These are phyloP conservation scores for Excoecaria cochinchinensis DNA, from an alignment of 345 rosid genomes.

Conservation along the genomic window DNA sequence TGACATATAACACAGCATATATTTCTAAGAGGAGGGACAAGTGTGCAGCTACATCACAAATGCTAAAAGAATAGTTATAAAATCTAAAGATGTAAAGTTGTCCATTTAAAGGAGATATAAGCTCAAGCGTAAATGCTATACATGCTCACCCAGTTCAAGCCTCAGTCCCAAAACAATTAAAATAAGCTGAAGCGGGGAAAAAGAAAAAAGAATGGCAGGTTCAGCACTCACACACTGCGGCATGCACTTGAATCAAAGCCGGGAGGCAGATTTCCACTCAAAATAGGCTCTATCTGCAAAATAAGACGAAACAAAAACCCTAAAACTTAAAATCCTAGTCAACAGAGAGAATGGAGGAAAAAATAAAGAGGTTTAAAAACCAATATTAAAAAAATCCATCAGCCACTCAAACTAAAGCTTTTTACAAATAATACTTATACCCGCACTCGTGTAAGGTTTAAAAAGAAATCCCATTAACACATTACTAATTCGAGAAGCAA, in stretches of 20 bases:
- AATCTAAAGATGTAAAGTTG: neutral
- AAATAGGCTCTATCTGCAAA: constrained; percentile 39
- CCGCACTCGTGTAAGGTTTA: neutral
- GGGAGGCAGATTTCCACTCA: constrained; percentile 40
- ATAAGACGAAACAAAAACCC: constrained; percentile 9
- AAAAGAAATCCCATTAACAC: too few relatives aligned
- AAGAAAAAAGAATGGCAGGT: neutral
- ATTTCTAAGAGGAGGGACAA: neutral
- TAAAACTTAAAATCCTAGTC: constrained; percentile 8
- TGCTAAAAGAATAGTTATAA: neutral
- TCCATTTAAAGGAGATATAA: neutral
- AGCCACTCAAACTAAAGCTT: neutral
- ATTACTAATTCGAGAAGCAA: too few relatives aligned
- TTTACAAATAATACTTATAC: neutral
- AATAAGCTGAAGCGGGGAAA: neutral
- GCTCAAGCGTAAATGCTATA: neutral
- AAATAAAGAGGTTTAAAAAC: neutral
- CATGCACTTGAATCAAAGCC: constrained; percentile 33
- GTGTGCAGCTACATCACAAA: neutral
- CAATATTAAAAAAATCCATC: neutral
- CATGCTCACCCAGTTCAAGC: neutral
- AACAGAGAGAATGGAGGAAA: neutral
- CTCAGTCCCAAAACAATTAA: neutral
- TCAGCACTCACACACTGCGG: constrained; percentile 39
- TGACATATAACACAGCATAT: neutral